phyloP scores from a whole-genome alignment of 805 yeast species.

The Metschnikowia shivogae region DNA sequence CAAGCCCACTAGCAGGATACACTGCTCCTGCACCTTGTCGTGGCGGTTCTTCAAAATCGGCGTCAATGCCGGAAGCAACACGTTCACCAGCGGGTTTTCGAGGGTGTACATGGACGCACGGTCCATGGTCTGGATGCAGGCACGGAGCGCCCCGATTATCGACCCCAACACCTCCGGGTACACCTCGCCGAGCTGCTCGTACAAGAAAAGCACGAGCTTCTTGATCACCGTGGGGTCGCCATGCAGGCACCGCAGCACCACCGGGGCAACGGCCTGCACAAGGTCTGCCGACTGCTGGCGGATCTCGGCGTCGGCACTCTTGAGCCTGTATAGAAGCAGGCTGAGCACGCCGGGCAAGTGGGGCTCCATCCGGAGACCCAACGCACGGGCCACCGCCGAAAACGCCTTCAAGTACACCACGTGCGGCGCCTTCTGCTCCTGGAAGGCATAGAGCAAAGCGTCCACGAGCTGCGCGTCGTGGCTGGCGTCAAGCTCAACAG shows the following conservation, averaged over 20 bases:
- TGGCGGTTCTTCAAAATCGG: slow-evolving; percentile 89
- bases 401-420: slow-evolving; percentile 54
- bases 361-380: slow-evolving; percentile 64
- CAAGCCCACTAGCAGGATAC: slow-evolving; percentile 73
- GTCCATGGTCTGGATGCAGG: slow-evolving; percentile 59
- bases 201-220: slow-evolving; percentile 70
- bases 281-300: slow-evolving; percentile 85
- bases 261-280: slow-evolving; percentile 61
- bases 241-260: slow-evolving; percentile 54
- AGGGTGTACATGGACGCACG: slow-evolving; percentile 50
- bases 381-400: slow-evolving; percentile 55
- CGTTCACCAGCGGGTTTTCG: slow-evolving; percentile 69
- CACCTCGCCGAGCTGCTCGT: slow-evolving; percentile 91
- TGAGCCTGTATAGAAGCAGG: slow-evolving; percentile 66
- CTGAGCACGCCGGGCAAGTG: slow-evolving; percentile 70
- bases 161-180: slow-evolving; percentile 93
- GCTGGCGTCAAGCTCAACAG: slow-evolving; percentile 55
- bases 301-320: slow-evolving; percentile 64
- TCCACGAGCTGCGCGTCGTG: slow-evolving; percentile 69
- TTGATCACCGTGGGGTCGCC: slow-evolving; percentile 56
- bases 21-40: slow-evolving; percentile 83
- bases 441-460: slow-evolving; percentile 75
- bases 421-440: slow-evolving; percentile 66
- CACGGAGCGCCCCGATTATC: slow-evolving; percentile 63
- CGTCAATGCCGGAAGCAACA: slow-evolving; percentile 79